Conservation (phyloP, 371 early-diverging fungal genomes). For the Syncephalastrum monosporum region DNA sequence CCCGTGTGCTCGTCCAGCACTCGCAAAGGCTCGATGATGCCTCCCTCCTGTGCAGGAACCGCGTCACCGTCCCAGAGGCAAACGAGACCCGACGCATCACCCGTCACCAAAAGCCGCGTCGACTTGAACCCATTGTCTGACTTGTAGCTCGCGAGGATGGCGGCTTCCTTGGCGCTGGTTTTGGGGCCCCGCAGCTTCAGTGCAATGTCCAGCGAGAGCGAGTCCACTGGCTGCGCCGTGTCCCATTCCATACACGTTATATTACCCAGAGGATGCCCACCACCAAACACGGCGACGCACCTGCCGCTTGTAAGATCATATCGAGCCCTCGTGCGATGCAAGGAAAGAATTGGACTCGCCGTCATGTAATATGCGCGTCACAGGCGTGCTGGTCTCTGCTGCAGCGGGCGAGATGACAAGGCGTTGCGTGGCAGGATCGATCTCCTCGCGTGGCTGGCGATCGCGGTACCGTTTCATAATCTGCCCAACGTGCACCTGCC, state of each 20-base stretch:
- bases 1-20: constrained; percentile 28
- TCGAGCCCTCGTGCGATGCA: constrained; percentile 28
- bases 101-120: constrained; percentile 44
- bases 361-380: constrained; percentile 33
- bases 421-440: constrained; percentile 11
- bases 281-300: constrained; percentile 24
- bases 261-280: constrained; percentile 24
- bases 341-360: constrained; percentile 20
- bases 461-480: constrained; percentile 13
- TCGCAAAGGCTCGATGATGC: constrained; percentile 19
- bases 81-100: constrained; percentile 42
- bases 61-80: constrained; percentile 46
- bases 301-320: constrained; percentile 27
- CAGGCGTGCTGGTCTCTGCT: constrained; percentile 4
- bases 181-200: constrained; percentile 7
- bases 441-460: constrained; percentile 5
- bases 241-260: constrained; percentile 49
- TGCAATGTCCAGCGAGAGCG: constrained; percentile 18
- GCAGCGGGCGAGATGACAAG: constrained; percentile 19
- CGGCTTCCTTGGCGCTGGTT: neutral
- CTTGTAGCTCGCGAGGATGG: neutral
- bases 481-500: constrained; percentile 32
- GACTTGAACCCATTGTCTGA: constrained; percentile 10
- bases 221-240: constrained; percentile 17
- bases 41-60: constrained; percentile 7